phyloP scores from a whole-genome alignment of 768 basidiomycete genomes.

The Suillus decipiens region DNA sequence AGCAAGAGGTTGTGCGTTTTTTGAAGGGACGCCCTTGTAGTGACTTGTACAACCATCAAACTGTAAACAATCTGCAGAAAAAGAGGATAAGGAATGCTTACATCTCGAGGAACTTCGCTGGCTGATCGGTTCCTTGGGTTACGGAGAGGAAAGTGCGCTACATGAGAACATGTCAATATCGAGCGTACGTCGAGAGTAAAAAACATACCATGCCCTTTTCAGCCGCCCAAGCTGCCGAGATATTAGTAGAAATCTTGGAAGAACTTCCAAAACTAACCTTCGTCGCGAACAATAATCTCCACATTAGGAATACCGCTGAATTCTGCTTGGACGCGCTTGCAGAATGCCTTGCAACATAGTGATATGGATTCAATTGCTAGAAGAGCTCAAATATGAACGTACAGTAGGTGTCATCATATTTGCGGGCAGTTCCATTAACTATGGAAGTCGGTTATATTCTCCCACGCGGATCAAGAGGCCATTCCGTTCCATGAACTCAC shows the following conservation, averaged over 20 bases:
- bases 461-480: neutral
- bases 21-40: constrained; percentile 72
- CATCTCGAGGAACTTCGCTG: constrained; percentile 88
- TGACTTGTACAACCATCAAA: constrained; percentile 45
- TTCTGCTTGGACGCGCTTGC: constrained; percentile 66
- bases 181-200: neutral
- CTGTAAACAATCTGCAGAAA: neutral
- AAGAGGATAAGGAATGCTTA: constrained; percentile 28
- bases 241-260: constrained; percentile 8
- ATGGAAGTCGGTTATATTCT: constrained; percentile 3
- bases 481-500: constrained; percentile 36
- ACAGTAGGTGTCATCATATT: constrained; percentile 88
- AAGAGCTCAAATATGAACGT: constrained; percentile 18
- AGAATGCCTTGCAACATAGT: constrained; percentile 53
- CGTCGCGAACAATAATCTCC: constrained; percentile 39
- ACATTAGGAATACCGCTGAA: constrained; percentile 69
- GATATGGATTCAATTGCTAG: neutral
- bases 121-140: constrained; percentile 47
- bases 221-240: constrained; percentile 68
- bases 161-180: neutral
- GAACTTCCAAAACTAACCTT: constrained; percentile 27
- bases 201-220: constrained; percentile 76
- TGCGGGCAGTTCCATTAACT: constrained; percentile 85
- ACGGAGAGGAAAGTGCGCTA: constrained; percentile 75
- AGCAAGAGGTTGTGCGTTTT: constrained; percentile 61